Percentiles rank a stretch among this genome's conserved stretches.
phyloP scores from a whole-genome alignment of 2,329 filamentous ascomycete species.

The Neonectria faginata region DNA sequence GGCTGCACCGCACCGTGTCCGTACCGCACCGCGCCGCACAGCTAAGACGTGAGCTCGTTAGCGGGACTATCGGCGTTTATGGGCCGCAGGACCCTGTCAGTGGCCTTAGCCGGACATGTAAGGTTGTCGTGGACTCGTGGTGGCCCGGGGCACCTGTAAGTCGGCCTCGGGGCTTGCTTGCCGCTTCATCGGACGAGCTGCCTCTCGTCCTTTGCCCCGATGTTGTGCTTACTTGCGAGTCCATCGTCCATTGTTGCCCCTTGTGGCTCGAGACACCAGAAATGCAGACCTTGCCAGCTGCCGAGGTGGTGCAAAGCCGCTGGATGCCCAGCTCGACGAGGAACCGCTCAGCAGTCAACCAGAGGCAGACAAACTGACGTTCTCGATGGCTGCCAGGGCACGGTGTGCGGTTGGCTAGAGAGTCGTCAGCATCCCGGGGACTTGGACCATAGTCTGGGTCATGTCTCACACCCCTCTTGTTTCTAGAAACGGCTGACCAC shows the following conservation, averaged over 20 bases:
- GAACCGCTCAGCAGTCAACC: not conserved
- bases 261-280: not conserved
- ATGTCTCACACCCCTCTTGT: slow-evolving; percentile 38
- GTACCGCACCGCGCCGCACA: slow-evolving; percentile 2
- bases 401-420: slow-evolving; percentile 36
- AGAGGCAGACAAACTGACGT: not conserved
- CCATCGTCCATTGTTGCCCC: not conserved
- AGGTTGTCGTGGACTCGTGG: not conserved
- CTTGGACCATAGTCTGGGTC: slow-evolving; percentile 31
- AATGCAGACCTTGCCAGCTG: not conserved
- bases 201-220: not conserved
- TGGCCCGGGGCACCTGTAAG: slow-evolving; percentile 3
- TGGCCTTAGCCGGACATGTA: slow-evolving; percentile 11
- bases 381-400: slow-evolving; percentile 26
- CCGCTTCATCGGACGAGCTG: slow-evolving; percentile 27
- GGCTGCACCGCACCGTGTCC: slow-evolving; percentile 11
- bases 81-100: slow-evolving; percentile 26
- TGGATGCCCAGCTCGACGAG: not conserved
- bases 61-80: slow-evolving; percentile 42
- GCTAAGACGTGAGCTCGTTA: slow-evolving; percentile 19
- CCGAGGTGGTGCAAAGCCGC: not conserved
- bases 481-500: slow-evolving; percentile 23
- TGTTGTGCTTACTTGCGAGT: slow-evolving; percentile 12
- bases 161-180: not conserved
- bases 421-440: slow-evolving; percentile 26